Evolutionary conservation across 225 moss, liverwort and hornwort species (phyloP), one percentile per base, ranked within the genome.

Genomic region (Polytrichum formosum): DNA sequence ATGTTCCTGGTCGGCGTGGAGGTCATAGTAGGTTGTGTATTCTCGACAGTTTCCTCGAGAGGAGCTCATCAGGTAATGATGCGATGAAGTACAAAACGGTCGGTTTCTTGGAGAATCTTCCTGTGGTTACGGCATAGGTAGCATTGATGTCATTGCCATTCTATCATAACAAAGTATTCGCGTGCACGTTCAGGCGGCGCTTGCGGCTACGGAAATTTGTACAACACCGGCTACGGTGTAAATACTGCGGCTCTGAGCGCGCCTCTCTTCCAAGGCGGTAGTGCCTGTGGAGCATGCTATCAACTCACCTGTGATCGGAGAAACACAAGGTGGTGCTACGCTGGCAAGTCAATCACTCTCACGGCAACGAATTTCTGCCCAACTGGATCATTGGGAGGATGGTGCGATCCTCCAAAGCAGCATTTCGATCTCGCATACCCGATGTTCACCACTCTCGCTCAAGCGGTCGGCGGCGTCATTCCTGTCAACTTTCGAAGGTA

Each of bases 361-460:
- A 73, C 62, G 5, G 0, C 70, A 7, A 71, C 70, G 7, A 86
- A 83, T 53, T 75, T 63, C 20, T 84, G 75, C 18, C 73, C 54
- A 0, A 9, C 31, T 0, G 67, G 59, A 26, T 73, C n/a, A 4
- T 1, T 30, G 35, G 27, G 73, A 64, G n/a, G 70, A 9, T 81
- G 71, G 68, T 86, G 78, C 20, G 16, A 86, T 55, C 55, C 56
- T 37, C 55, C 67, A 26, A n/a, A 67, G 28, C 25, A 54, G 55
- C 70, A 86, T 56, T 80, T 86, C 72, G 78, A 83, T 5, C 74
- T 86, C 8, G 69, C 63, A 0, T 17, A 70, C 13, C 73, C 73
- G 0, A 53, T 73, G 1, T 81, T 75, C 23, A 27, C 26, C 25
- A 53, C 35, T 5, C 46, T 81, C 66, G 80, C 54, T 17, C 9